Base-by-base conservation (phyloP, 306 rosid genomes). In the Cucumis sativus region DNA sequence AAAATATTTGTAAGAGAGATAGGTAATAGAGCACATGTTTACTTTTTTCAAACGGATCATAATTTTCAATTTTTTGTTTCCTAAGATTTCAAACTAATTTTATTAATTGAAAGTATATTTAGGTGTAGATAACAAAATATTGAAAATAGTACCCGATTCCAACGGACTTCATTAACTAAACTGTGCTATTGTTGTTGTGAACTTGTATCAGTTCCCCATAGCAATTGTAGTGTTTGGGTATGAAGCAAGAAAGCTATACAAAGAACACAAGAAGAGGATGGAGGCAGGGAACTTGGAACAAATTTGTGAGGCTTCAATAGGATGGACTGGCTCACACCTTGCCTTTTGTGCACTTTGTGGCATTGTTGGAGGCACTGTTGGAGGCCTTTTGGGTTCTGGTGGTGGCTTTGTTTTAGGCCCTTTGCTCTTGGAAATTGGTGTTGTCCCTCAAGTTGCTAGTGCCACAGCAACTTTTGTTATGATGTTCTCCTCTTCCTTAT, bases 371-470 rank as follows among this genome's bases (percentile, higher is more conserved):
- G 97, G 95, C 76, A 79, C 88, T 39, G 95, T 94, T 15, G 97
- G 97, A 15, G 98, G 98, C 33, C 76, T 90, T 23, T 84, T 94
- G 64, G 98, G 97, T 72, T 94, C 97, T 21, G 97, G 96, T 12
- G 98, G 97, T 40, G 96, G 98, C 1, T 94, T 94, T 79, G 72
- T 91, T 81, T 81, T 94, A 7, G 97, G 98, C 18, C 97, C 94
- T 74, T 92, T 94, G 77, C 92, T 94, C n/a, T 80, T 91, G 2
- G 97, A 94, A 73, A 94, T 91, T 41, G 98, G 98, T 35, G 98
- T 90, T 78, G 89, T 94, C 37, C 97, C 98, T 7, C 96, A 87
- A 87, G 97, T 92, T 81, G 98, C 98, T 7, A 94, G 97, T 83
- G 91, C 96, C 30, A 91, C 98, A 57, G 97, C 97, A 45, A 90